Evolutionary conservation across 345 rosid genomes (phyloP).

Genomic region (Turnera subulata): DNA sequence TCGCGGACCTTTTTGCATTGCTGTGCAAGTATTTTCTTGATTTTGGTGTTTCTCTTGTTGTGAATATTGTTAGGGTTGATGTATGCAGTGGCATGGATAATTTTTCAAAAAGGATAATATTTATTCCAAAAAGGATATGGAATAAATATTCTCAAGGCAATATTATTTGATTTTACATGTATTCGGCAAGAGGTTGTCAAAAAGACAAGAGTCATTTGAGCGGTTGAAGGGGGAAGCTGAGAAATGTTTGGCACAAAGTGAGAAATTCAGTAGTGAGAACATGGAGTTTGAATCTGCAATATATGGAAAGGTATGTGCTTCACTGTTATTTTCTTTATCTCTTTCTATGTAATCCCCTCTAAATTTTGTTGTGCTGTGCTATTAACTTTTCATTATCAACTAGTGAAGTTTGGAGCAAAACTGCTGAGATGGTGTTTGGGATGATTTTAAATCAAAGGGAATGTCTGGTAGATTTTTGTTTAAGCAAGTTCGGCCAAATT

Average conservation of each 20-base stretch:
- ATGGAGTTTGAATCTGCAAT: constrained; percentile 64
- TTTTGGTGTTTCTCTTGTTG: no score
- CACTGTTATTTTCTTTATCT: no score
- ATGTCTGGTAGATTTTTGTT: background rate
- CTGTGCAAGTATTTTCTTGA: background rate
- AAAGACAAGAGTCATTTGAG: constrained; percentile 57
- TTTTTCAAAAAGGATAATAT: no score
- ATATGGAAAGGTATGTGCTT: constrained; percentile 66
- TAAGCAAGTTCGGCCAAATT: no score
- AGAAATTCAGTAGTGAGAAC: constrained; percentile 53
- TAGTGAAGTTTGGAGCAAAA: background rate
- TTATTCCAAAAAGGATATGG: no score
- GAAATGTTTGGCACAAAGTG: constrained; percentile 71
- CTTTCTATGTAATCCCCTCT: background rate
- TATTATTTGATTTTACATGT: background rate
- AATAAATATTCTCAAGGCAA: no score
- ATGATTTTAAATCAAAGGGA: no score
- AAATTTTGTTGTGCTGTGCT: background rate
- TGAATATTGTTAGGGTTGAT: background rate
- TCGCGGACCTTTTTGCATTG: background rate
- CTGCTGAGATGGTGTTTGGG: no score
- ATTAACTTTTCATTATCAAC: background rate
- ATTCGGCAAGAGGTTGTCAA: constrained; percentile 23
- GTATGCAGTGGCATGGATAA: background rate
- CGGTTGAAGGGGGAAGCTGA: constrained; percentile 71